phyloP scores from a whole-genome alignment of 2,329 filamentous ascomycete species.

The Pestalotiopsis sp. region DNA sequence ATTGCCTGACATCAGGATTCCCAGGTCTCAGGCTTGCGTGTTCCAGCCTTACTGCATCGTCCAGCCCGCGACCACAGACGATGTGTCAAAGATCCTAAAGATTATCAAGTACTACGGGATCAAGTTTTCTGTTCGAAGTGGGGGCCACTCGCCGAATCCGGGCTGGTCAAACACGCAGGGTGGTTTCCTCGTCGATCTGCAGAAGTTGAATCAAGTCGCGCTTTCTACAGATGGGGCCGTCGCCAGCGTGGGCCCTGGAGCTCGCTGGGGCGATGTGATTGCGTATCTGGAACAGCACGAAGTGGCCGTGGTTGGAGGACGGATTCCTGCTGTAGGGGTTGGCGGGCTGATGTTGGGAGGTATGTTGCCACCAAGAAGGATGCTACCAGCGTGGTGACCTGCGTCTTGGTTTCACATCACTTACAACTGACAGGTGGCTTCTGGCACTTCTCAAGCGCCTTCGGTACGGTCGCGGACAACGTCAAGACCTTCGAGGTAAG shows the following conservation, averaged over 20 bases:
- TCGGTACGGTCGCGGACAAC: neutral
- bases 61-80: constrained; percentile 1
- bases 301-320: constrained; percentile 11
- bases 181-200: constrained; percentile 14
- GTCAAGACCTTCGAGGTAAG: neutral
- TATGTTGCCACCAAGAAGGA: too few species aligned
- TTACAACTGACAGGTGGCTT: constrained; percentile 11
- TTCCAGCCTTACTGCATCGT: constrained; percentile 17
- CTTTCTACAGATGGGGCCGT: constrained; percentile 22
- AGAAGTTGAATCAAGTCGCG: constrained; percentile 13
- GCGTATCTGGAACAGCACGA: constrained; percentile 6
- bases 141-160: constrained; percentile 20
- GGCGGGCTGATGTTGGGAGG: constrained; percentile 10
- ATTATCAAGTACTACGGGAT: constrained; percentile 16
- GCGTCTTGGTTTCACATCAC: constrained; percentile 6
- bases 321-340: constrained; percentile 12
- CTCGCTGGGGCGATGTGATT: constrained; percentile 12
- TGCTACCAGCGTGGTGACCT: too few species aligned
- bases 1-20: neutral
- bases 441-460: constrained; percentile 8
- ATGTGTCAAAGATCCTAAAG: constrained; percentile 13
- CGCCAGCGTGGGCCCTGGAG: constrained; percentile 9
- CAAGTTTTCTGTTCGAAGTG: constrained; percentile 19
- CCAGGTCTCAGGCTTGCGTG: constrained; percentile 17
- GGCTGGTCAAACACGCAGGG: constrained; percentile 15